Base-by-base conservation (phyloP, 2,329 filamentous ascomycete species). In the Cladosporium sp. region DNA sequence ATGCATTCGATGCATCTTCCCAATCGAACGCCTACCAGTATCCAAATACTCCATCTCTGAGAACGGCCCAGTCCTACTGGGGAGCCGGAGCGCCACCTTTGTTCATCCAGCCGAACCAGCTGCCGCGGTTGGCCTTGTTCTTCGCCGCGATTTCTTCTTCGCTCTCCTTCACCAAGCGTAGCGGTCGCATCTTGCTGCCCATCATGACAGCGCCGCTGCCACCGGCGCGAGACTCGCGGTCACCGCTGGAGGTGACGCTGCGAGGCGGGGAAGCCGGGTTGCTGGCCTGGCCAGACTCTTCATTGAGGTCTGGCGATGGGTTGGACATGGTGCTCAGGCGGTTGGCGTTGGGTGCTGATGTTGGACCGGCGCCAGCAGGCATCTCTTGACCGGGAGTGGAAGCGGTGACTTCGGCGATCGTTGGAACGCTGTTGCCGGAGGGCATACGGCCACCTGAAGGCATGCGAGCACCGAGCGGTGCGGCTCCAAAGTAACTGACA, bases 151-250 rank as follows among this genome's bases (percentile, higher is more conserved):
- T 70, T 19, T 77, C 75, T 12, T 72, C 72, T 19, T 66, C 65
- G 15, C 66, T 88, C 76, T 96, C 90, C 74, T 94, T 89, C 49
- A 97, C 92, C 30, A 99, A 81, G 15, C 93, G 83, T 64, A 99
- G 78, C 6, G 93, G 93, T 37, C 92, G 84, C 60, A 95, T 86
- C 74, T 94, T 94, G 69, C 87, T 78, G 40, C 79, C 79, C 22
- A 77, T 76, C 76, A 81, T 80, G 17, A 77, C 70, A n/a, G 72
- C 70, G 14, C 74, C 74, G 3, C 67, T 66, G n/a, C 50, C 61
- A 20, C 40, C 42, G 17, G 37, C 40, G 11, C 59, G 30, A 12
- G 38, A 38, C 19, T 63, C 63, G 28, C 62, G 61, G 34, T 73
- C 73, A 42, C 65, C 66, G 28, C 64, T 67, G 59, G 68, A 73